phyloP scores from a whole-genome alignment of 176 grass and related monocot genomes.

The Rhynchospora tenuis region DNA sequence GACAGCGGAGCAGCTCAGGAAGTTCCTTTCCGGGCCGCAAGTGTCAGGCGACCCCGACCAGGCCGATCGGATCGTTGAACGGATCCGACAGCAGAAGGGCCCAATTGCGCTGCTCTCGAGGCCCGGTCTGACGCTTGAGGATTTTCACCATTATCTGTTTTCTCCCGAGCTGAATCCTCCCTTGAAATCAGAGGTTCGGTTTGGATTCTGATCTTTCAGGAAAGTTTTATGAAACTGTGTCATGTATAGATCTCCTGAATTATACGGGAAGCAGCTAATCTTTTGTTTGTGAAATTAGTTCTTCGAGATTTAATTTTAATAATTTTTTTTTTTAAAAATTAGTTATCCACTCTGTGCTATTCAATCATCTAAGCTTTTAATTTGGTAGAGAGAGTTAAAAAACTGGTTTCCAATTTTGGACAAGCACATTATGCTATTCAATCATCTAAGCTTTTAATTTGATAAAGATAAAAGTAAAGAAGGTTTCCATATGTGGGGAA shows the following conservation, averaged over 20 bases:
- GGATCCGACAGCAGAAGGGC: conserved; percentile 44
- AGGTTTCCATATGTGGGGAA: background rate
- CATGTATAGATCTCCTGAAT: background rate
- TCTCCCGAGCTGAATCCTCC: conserved; percentile 77
- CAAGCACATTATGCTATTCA: too few species aligned
- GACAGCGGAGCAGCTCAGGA: conserved; percentile 48
- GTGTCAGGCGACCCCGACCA: conserved; percentile 26
- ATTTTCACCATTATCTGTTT: conserved; percentile 71
- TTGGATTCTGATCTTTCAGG: background rate
- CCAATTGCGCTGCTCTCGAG: conserved; percentile 39
- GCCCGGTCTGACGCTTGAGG: conserved; percentile 51
- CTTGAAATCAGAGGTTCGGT: conserved; percentile 20
- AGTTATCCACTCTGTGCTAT: too few species aligned
- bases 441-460: background rate
- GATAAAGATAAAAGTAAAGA: background rate
- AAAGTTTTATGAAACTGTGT: background rate
- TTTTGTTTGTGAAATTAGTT: background rate
- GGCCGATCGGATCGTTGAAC: conserved; percentile 47
- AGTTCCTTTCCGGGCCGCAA: conserved; percentile 43
- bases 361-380: too few species aligned
- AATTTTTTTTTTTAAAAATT: too few species aligned
- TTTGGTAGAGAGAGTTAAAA: too few species aligned
- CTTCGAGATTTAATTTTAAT: background rate
- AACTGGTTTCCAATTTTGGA: too few species aligned
- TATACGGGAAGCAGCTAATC: background rate